Conservation (phyloP, 768 basidiomycete genomes). For the Neoboletus subvelutipes region DNA sequence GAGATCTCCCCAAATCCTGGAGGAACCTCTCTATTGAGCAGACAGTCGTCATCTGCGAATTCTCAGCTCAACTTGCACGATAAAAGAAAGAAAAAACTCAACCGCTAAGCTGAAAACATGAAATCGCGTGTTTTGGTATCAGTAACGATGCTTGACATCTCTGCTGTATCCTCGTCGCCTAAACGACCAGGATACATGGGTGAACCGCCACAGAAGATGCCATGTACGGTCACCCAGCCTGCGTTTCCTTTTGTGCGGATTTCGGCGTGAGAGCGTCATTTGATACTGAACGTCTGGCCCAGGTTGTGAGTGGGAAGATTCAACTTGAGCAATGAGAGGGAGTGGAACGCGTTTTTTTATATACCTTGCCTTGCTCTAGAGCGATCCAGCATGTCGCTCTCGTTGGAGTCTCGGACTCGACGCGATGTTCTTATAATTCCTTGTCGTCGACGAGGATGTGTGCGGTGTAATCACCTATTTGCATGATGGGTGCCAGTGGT, state of each 20-base stretch:
- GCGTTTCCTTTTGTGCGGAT: background rate
- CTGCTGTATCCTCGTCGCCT: background rate
- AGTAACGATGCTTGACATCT: background rate
- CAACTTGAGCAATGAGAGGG: background rate
- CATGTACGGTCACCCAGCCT: background rate
- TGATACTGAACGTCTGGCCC: background rate
- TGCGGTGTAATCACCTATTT: background rate
- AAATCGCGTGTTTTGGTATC: background rate
- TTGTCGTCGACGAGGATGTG: background rate
- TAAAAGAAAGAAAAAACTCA: background rate
- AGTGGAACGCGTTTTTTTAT: background rate
- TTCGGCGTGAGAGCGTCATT: background rate
- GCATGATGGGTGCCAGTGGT: background rate
- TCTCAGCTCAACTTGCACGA: background rate
- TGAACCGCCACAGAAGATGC: background rate
- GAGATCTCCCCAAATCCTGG: background rate
- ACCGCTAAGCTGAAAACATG: background rate
- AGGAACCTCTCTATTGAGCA: background rate
- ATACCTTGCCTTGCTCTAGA: background rate
- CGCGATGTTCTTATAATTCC: background rate
- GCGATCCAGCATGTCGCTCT: background rate
- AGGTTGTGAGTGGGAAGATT: background rate
- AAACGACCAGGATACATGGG: background rate
- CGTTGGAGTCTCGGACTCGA: background rate
- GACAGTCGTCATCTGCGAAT: background rate